These are phyloP conservation scores for Tetrahymena elliotti DNA, from an alignment of 73 alveolate genomes.

Conservation along the genomic window DNA sequence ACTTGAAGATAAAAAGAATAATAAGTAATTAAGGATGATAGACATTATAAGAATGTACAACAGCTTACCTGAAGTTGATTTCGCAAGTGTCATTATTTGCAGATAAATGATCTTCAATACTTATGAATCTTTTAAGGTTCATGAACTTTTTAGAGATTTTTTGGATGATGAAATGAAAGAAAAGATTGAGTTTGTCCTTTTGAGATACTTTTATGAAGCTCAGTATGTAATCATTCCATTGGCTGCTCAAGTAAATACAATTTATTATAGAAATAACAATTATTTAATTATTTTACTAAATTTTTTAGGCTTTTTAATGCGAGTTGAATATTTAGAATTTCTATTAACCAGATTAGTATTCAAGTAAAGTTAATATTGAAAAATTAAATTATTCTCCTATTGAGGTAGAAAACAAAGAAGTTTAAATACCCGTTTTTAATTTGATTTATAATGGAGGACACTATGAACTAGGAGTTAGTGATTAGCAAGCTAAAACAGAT, in stretches of 20 bases:
- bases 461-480: not conserved
- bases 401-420: not conserved
- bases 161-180: not conserved
- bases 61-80: not conserved
- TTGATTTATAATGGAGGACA: not conserved
- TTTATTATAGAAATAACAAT: not conserved
- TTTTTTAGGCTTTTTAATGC: not conserved
- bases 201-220: not conserved
- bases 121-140: not conserved
- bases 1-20: not conserved
- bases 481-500: not conserved
- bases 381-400: not conserved
- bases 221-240: not conserved
- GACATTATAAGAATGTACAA: not conserved
- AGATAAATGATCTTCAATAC: not conserved
- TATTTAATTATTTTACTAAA: not conserved
- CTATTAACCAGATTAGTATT: not conserved
- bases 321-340: not conserved
- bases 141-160: not conserved
- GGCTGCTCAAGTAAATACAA: not conserved
- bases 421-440: not conserved
- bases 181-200: not conserved
- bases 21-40: not conserved
- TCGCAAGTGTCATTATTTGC: not conserved
- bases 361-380: not conserved